Conservation (phyloP, 1,139 yeast species). For the Hyphopichia pseudoburtonii region DNA sequence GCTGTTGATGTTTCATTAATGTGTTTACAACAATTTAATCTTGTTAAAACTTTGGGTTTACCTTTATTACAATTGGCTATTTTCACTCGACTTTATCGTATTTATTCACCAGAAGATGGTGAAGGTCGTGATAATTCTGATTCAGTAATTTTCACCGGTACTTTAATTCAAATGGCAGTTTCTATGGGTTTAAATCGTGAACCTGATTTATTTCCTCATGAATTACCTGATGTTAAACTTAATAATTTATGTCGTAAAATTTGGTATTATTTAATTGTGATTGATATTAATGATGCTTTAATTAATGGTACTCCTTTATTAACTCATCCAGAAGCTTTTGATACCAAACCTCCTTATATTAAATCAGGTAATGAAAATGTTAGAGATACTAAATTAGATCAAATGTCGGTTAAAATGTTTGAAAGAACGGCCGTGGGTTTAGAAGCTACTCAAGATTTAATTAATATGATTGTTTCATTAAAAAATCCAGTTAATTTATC, state of each 20-base stretch:
- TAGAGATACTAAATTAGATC: conserved; percentile 25
- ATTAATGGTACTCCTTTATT: conserved; percentile 40
- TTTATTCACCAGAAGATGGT: conserved; percentile 24
- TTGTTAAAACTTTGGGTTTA: conserved; percentile 38
- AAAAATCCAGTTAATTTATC: not conserved
- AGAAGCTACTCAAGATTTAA: conserved; percentile 17
- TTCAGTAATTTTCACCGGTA: conserved; percentile 39
- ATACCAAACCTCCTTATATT: conserved; percentile 18
- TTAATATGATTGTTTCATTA: conserved; percentile 6
- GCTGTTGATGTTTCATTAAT: conserved; percentile 26
- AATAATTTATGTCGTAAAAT: conserved; percentile 43
- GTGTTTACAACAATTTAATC: conserved; percentile 29
- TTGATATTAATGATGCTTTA: conserved; percentile 38
- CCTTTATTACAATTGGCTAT: conserved; percentile 42
- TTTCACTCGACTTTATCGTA: conserved; percentile 16
- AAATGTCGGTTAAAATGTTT: conserved; percentile 14
- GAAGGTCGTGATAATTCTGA: conserved; percentile 23
- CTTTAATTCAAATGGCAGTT: conserved; percentile 45
- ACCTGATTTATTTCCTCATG: conserved; percentile 27
- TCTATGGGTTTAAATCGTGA: conserved; percentile 50
- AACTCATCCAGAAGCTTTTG: conserved; percentile 29
- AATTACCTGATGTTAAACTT: conserved; percentile 17
- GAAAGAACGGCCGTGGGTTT: conserved; percentile 16
- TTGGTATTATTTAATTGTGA: conserved; percentile 32
- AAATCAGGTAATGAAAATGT: conserved; percentile 32